Base-by-base conservation (phyloP, 495 filamentous ascomycete genomes). In the Tuber borchii region DNA sequence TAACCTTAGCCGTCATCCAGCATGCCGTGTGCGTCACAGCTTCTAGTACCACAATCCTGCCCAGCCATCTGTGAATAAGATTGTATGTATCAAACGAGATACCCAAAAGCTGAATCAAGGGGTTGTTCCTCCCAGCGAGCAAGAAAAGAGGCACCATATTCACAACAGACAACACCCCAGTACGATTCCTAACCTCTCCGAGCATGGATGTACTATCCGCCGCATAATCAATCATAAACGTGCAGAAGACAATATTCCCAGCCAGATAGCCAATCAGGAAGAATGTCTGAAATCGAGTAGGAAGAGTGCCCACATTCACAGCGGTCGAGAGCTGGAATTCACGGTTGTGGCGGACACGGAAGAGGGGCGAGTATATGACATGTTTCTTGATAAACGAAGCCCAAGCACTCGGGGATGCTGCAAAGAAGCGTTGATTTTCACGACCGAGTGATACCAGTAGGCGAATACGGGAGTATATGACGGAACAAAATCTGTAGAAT, bases 51-150 rank as follows among this genome's bases (percentile, higher is more conserved):
- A 96, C 89, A 37, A 97, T 90, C 31, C 95, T 91, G 37, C 95
- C 95, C 73, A 98, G 90, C 95, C 95, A 99, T 51, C 95, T 90
- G 84, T 99, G 95, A 43, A 98, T 85, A 42, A 97, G 86, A 84
- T 97, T 98, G 87, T 93, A 97, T 0, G 94, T 97, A 85, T 99
- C 96, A 84, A 97, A 99, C 83, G 93, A 95, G 84, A 98, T 90
- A 42, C 89, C 90, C 78, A 97, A 86, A 20, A 97, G 84, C 9
- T 86, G 83, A 77, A 97, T 97, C n/a, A 97, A 85, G 22, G 93
- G 93, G 83, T 97, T 98, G 86, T 98, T 98, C 79, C 95, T 90
- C 34, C 93, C 90, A 22, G 94, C 95, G 75, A 97, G 88, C 73
- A 98, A 86, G 78, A 99, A 88, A 34, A 97, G 87, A 9, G 93